phyloP scores from a whole-genome alignment of 2,329 filamentous ascomycete genomes.

The Nemania serpens region DNA sequence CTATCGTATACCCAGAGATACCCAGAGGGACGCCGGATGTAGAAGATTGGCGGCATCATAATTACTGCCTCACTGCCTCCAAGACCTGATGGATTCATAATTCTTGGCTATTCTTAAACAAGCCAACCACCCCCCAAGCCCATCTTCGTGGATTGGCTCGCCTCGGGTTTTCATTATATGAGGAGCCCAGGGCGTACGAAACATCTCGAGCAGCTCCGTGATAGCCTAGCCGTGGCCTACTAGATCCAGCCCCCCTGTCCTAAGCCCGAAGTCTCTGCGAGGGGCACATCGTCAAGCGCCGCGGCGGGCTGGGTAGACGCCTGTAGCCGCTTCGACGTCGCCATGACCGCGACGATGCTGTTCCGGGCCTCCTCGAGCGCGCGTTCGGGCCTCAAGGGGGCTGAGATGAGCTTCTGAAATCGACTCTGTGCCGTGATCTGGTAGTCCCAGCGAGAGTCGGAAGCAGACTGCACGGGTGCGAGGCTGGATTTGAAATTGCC shows the following conservation, averaged over 20 bases:
- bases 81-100: too few relatives aligned
- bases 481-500: neutral
- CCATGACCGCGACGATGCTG: neutral
- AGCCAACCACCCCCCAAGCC: too few relatives aligned
- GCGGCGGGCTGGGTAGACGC: neutral
- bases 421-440: neutral
- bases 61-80: too few relatives aligned
- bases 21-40: too few relatives aligned
- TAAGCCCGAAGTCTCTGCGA: neutral
- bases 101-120: too few relatives aligned
- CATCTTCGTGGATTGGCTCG: too few relatives aligned
- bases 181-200: neutral
- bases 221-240: neutral
- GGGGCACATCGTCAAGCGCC: neutral
- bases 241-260: neutral
- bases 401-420: neutral
- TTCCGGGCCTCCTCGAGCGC: neutral
- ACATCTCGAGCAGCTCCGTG: neutral
- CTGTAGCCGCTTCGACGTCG: neutral
- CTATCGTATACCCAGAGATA: too few relatives aligned
- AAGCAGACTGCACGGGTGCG: neutral
- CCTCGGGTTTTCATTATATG: too few relatives aligned
- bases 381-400: neutral
- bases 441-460: too few relatives aligned
- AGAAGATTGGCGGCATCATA: too few relatives aligned